These are phyloP conservation scores for Rhamnella rubrinervis DNA, from an alignment of 331 rosid genomes.

Conservation along the genomic window DNA sequence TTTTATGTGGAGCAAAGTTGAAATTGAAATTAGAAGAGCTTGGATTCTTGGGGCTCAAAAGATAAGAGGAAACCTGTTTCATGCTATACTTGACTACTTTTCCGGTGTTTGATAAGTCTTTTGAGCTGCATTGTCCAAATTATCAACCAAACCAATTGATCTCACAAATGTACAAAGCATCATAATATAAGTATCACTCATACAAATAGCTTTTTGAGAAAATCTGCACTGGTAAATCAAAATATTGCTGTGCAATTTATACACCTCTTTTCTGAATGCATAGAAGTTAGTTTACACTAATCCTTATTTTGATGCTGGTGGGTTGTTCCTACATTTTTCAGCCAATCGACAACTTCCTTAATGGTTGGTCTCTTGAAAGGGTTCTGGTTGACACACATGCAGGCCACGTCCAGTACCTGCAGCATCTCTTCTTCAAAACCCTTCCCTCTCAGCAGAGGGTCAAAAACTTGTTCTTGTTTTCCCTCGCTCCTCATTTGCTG, in stretches of 20 bases:
- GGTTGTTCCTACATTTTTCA: conserved; percentile 56
- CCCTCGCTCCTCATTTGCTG: conserved; percentile 68
- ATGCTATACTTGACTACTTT: too few relatives aligned
- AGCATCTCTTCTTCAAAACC: conserved; percentile 78
- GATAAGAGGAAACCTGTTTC: too few relatives aligned
- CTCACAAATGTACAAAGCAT: conserved; percentile 34
- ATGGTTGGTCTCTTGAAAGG: conserved; percentile 88
- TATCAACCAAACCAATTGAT: conserved; percentile 15
- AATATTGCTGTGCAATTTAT: conserved; percentile 50
- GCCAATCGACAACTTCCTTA: conserved; percentile 82
- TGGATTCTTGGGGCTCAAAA: too few relatives aligned
- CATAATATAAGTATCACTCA: conserved; percentile 36
- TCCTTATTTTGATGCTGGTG: conserved; percentile 46
- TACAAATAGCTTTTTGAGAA: conserved; percentile 34
- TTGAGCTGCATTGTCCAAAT: too few relatives aligned
- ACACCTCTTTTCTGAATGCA: conserved; percentile 39
- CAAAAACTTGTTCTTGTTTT: conserved; percentile 67
- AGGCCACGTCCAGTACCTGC: conserved; percentile 88
- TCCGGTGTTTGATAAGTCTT: too few relatives aligned
- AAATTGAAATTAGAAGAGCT: too few relatives aligned
- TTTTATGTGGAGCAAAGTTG: too few relatives aligned
- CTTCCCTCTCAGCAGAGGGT: conserved; percentile 64
- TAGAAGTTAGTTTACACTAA: conserved; percentile 25
- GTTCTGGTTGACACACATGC: conserved; percentile 77
- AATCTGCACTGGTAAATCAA: conserved; percentile 45